These are phyloP conservation scores for Nannizziopsis barbatae DNA, from an alignment of 2,329 filamentous ascomycete species.

Conservation along the genomic window DNA sequence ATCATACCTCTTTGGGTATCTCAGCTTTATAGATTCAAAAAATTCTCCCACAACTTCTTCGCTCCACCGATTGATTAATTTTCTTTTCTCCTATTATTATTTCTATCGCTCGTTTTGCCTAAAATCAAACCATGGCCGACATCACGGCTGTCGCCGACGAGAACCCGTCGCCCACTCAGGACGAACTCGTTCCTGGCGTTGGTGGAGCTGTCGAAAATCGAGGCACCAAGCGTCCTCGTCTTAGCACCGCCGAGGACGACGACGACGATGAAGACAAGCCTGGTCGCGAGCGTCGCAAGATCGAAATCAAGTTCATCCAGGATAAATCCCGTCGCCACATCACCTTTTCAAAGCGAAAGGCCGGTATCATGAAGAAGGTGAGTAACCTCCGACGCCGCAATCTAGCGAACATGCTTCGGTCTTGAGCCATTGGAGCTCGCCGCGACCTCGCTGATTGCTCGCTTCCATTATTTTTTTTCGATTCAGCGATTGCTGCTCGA, in stretches of 20 bases:
- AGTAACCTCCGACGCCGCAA: slow-evolving; percentile 28
- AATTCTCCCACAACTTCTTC: not conserved
- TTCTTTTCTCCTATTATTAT: slow-evolving; percentile 10
- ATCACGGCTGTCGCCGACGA: slow-evolving; percentile 68
- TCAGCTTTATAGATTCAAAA: slow-evolving; percentile 9
- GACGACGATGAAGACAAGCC: slow-evolving; percentile 98
- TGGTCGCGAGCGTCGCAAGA: slow-evolving; percentile 95
- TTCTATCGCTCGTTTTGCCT: slow-evolving; percentile 10
- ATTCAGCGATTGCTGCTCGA: not conserved
- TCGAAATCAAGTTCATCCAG: slow-evolving; percentile 99
- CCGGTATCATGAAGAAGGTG: slow-evolving; percentile 99
- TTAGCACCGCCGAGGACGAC: slow-evolving; percentile 68
- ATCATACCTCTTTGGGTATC: slow-evolving; percentile 38
- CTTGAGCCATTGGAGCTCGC: slow-evolving; percentile 5
- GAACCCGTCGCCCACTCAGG: slow-evolving; percentile 62
- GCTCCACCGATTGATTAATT: slow-evolving; percentile 4
- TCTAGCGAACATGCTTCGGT: not conserved
- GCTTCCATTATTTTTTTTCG: not conserved
- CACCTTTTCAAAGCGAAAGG: slow-evolving; percentile 99
- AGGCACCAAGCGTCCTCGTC: slow-evolving; percentile 80
- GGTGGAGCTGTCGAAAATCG: slow-evolving; percentile 65
- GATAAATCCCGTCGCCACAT: slow-evolving; percentile 99
- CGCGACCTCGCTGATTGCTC: not conserved
- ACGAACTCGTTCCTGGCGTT: slow-evolving; percentile 53
- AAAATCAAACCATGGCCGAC: slow-evolving; percentile 53